Percentiles rank a stretch among this genome's conserved stretches.
phyloP scores from a whole-genome alignment of 371 early-diverging fungal species.

The Lichtheimia hyalospora region DNA sequence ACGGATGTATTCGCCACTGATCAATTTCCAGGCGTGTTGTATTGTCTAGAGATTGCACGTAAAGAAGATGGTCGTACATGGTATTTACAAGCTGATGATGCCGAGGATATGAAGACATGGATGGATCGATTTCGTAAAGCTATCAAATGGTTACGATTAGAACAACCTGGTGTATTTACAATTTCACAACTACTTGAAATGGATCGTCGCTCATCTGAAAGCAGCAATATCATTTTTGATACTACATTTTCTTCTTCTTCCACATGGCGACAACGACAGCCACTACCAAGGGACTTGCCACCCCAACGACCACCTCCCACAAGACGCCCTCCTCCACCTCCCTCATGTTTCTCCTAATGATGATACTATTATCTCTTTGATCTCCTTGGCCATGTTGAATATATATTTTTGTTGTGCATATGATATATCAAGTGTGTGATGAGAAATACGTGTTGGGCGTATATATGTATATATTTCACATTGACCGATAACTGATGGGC shows the following conservation, averaged over 20 bases:
- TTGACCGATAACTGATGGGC: no score
- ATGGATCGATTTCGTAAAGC: slow-evolving; percentile 27
- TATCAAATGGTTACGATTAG: slow-evolving; percentile 9
- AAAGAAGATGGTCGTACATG: slow-evolving; percentile 22
- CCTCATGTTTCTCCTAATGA: background rate
- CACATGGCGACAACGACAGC: background rate
- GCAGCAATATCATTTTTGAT: no score
- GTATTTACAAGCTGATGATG: slow-evolving; percentile 35
- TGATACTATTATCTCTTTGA: no score
- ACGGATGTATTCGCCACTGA: slow-evolving; percentile 39
- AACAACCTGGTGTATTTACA: slow-evolving; percentile 4
- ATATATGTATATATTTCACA: no score
- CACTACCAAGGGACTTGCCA: background rate
- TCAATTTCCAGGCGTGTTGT: slow-evolving; percentile 23
- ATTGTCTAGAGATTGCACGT: slow-evolving; percentile 33
- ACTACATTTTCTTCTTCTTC: background rate
- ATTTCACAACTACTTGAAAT: background rate
- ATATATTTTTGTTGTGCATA: no score
- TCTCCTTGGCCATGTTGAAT: no score
- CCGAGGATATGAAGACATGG: slow-evolving; percentile 35
- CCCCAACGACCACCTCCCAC: background rate
- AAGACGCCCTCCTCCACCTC: slow-evolving; percentile 1
- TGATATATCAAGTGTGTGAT: no score
- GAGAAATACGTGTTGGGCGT: no score
- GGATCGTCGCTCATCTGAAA: background rate